These are phyloP conservation scores for Tolypocladium capitatum DNA, from an alignment of 2,329 filamentous ascomycete genomes.

Conservation along the genomic window DNA sequence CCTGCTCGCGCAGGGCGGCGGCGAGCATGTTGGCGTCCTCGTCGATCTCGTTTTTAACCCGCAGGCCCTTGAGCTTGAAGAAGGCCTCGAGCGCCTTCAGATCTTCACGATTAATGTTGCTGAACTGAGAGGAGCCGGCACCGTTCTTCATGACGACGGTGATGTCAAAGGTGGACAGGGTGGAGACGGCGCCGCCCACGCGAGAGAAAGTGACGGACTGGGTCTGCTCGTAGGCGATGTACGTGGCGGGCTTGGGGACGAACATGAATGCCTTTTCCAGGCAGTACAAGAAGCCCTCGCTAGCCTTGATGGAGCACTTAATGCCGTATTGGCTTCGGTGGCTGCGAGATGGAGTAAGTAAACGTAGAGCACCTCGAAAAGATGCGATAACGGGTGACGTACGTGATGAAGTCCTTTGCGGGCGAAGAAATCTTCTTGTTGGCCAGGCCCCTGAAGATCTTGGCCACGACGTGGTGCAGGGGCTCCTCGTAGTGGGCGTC, in stretches of 20 bases:
- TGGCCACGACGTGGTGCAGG: constrained; percentile 82
- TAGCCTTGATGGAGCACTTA: constrained; percentile 99
- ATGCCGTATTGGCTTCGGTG: constrained; percentile 91
- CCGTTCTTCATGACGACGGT: constrained; percentile 81
- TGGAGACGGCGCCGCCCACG: constrained; percentile 84
- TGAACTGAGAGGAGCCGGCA: constrained; percentile 86
- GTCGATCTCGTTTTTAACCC: constrained; percentile 97
- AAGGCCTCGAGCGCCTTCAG: constrained; percentile 93
- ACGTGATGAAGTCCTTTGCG: constrained; percentile 84
- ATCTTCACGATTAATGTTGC: constrained; percentile 98
- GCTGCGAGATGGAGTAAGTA: constrained; percentile 20
- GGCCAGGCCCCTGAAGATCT: constrained; percentile 87
- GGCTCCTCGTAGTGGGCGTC: constrained; percentile 85
- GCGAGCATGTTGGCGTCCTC: constrained; percentile 76
- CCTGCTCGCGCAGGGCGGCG: constrained; percentile 71
- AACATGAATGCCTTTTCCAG: constrained; percentile 98
- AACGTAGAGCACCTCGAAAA: neutral
- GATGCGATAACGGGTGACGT: constrained; percentile 13
- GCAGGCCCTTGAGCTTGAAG: constrained; percentile 89
- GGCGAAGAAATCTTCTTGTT: constrained; percentile 92
- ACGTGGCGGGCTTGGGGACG: constrained; percentile 94
- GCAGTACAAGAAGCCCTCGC: constrained; percentile 93
- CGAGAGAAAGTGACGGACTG: constrained; percentile 88
- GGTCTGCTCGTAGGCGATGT: constrained; percentile 90
- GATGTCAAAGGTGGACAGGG: constrained; percentile 93